Base-by-base conservation (phyloP, 805 yeast species). In the Candida sakaeoensis region DNA sequence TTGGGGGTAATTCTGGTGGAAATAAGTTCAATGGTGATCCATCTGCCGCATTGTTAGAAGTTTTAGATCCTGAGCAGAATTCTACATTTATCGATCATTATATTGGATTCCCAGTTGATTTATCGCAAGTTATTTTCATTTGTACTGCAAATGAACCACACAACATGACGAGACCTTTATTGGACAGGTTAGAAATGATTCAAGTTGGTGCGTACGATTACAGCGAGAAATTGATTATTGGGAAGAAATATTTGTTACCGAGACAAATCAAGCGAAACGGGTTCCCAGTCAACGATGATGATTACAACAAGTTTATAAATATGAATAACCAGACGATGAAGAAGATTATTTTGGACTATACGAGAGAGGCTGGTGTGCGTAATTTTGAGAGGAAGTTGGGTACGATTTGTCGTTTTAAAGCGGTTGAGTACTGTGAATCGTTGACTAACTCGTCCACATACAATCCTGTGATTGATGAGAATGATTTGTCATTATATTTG, bases 1-100 rank as follows among this genome's bases (percentile, higher is more conserved):
- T 77, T 43, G 83, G 82, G 23, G 79, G 78, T 15, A 58, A 63
- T 23, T 63, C 60, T 37, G 67, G 70, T 16, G 63, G 57, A 3
- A 61, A 60, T 35, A 67, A 70, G 46, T 62, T 74, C 28, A 80
- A 81, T 50, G 96, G 96, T 8, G 95, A 88, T 52, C 95, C 96
- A 1, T 82, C 89, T 13, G 95, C 95, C 25, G 96, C 95, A 0
- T 68, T 88, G 50, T 69, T 88, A 44, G 96, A 88, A 58, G 90
- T 88, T 1, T 70, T 88, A 44, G 96, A 88, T 53, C 96, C 96
- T 0, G 96, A 88, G 57, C 96, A 88, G 55, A 88, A 88, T 59
- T 61, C 67, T 25, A 68, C 77, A 23, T 88, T 87, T 60, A 76
- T 75, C 27, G 96, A 88, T 61, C 95, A 86, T 57, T 88, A 85